These are phyloP conservation scores for Coniochaeta sp. DNA, from an alignment of 2,329 filamentous ascomycete species.

Conservation along the genomic window DNA sequence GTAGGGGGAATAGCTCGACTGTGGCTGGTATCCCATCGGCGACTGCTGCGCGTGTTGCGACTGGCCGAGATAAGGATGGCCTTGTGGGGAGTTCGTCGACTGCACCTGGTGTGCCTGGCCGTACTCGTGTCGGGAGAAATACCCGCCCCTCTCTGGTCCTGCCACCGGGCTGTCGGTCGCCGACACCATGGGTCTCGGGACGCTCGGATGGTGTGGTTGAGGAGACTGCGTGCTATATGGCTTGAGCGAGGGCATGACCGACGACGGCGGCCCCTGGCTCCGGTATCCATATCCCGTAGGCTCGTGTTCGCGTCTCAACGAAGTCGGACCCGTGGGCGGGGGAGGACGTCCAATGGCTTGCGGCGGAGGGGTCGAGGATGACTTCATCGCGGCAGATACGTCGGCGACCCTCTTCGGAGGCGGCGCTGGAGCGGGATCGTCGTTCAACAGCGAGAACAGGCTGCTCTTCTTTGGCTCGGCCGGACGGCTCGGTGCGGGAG, in stretches of 20 bases:
- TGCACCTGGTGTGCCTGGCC: conserved; percentile 21
- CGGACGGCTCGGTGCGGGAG: conserved; percentile 31
- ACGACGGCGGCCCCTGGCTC: conserved; percentile 27
- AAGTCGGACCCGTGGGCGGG: conserved; percentile 27
- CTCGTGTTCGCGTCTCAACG: conserved; percentile 43
- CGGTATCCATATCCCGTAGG: conserved; percentile 37
- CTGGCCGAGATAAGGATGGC: conserved; percentile 7
- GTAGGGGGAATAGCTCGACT: conserved; percentile 36
- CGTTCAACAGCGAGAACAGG: conserved; percentile 56
- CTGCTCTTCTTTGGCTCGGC: conserved; percentile 54
- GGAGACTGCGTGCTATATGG: conserved; percentile 43
- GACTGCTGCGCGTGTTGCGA: conserved; percentile 13
- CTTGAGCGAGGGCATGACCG: conserved; percentile 49
- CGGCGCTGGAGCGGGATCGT: conserved; percentile 45
- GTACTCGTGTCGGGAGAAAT: conserved; percentile 33
- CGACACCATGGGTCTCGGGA: conserved; percentile 34
- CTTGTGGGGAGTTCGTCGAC: conserved; percentile 19
- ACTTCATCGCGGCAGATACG: conserved; percentile 30
- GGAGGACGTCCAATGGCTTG: conserved; percentile 33
- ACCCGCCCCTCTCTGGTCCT: conserved; percentile 31
- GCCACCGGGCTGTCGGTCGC: conserved; percentile 30
- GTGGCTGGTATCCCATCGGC: conserved; percentile 16
- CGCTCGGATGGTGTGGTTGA: conserved; percentile 37
- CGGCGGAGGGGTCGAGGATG: conserved; percentile 46
- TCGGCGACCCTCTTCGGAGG: conserved; percentile 43